Evolutionary conservation across 2,329 filamentous ascomycete genomes (phyloP).

Genomic region (Aspergillus luchuensis): DNA sequence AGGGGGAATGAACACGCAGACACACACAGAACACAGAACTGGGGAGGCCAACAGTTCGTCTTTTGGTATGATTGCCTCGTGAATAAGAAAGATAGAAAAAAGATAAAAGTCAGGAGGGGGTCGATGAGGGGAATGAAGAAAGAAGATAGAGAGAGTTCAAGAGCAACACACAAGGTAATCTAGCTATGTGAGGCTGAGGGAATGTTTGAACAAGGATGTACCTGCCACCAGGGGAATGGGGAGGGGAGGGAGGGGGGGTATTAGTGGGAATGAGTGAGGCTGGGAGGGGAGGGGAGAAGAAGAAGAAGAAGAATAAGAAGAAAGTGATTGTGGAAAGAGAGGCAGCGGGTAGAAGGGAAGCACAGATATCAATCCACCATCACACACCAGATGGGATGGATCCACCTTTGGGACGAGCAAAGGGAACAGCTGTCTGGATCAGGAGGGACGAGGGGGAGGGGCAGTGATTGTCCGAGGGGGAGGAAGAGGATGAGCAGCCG

Average conservation of each 20-base stretch:
- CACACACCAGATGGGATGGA: constrained; percentile 11
- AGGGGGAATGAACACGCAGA: not conserved
- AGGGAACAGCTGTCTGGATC: constrained; percentile 19
- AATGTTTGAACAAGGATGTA: not conserved
- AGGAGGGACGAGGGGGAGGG: constrained; percentile 16
- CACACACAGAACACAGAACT: not conserved
- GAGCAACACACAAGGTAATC: constrained; percentile 7
- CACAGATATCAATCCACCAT: constrained; percentile 17
- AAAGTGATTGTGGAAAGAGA: constrained; percentile 2
- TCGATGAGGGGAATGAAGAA: not conserved
- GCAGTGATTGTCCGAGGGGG: constrained; percentile 5
- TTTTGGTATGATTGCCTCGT: not conserved
- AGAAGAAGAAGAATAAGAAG: not conserved
- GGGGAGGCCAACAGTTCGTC: not conserved
- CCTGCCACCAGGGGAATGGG: not conserved
- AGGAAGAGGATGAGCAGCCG: not conserved
- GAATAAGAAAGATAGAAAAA: not conserved
- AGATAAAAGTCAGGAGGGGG: not conserved
- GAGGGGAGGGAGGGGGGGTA: not conserved
- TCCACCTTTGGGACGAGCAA: constrained; percentile 12
- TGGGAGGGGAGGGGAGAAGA: constrained; percentile 9
- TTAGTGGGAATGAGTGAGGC: constrained; percentile 1
- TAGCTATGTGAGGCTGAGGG: constrained; percentile 2
- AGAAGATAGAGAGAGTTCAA: not conserved
- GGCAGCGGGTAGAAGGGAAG: constrained; percentile 1